Evolutionary conservation across 2,329 filamentous ascomycete genomes (phyloP).

Genomic region (Ophiostoma angusticollis): DNA sequence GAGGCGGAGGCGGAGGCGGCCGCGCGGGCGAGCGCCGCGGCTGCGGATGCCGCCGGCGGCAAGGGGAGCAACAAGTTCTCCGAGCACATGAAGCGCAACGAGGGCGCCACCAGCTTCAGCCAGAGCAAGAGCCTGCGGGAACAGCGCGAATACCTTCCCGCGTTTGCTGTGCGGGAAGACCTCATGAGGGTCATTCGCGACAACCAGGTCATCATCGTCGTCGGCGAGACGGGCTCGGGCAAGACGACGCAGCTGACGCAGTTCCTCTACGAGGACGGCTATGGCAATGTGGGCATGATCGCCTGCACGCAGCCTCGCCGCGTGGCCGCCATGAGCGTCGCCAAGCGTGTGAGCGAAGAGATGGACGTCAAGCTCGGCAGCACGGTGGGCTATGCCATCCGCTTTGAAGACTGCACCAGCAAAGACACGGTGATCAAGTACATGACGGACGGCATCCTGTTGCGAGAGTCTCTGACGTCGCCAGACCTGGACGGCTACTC

Average conservation of each 20-base stretch:
- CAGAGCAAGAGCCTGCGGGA: conserved; percentile 81
- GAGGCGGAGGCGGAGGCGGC: conserved; percentile 44
- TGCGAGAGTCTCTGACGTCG: conserved; percentile 87
- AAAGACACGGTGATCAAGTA: conserved; percentile 95
- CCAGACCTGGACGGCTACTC: conserved; percentile 91
- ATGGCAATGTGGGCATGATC: conserved; percentile 76
- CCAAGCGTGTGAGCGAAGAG: conserved; percentile 94
- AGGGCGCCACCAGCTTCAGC: conserved; percentile 83
- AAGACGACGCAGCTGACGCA: conserved; percentile 97
- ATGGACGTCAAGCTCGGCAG: conserved; percentile 89
- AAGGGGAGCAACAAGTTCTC: conserved; percentile 60
- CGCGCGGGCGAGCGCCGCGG: background rate
- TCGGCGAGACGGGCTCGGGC: conserved; percentile 92
- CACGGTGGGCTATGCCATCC: conserved; percentile 89
- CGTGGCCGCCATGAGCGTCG: conserved; percentile 97
- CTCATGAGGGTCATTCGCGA: conserved; percentile 83
- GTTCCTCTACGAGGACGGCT: conserved; percentile 91
- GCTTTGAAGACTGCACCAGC: conserved; percentile 96
- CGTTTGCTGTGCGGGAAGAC: conserved; percentile 92
- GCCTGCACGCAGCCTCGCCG: conserved; percentile 92
- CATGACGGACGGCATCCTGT: conserved; percentile 93
- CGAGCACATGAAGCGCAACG: conserved; percentile 75
- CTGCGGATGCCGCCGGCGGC: conserved; percentile 28
- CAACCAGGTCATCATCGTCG: conserved; percentile 93
- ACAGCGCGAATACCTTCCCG: conserved; percentile 84